phyloP scores from a whole-genome alignment of 768 basidiomycete genomes.

The Termitomyces sp. region DNA sequence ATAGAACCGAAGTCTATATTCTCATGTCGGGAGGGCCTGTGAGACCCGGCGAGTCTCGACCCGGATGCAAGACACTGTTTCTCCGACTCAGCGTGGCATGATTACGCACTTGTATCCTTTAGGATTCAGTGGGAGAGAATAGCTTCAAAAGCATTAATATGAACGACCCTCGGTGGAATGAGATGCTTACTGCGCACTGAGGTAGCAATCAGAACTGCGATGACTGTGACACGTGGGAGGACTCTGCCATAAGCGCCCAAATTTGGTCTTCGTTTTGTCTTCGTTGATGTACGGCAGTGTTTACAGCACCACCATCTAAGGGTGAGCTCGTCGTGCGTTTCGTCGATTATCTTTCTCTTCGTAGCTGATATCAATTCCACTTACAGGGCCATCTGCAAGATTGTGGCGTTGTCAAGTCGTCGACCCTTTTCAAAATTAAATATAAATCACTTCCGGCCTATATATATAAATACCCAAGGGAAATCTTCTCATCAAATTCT shows the following conservation, averaged over 20 bases:
- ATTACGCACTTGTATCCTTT: neutral
- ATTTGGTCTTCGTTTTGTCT: too few relatives aligned
- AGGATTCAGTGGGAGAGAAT: neutral
- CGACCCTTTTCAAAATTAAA: slow-evolving; percentile 3
- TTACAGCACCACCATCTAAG: neutral
- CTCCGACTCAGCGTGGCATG: neutral
- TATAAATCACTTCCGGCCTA: slow-evolving; percentile 11
- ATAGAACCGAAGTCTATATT: neutral
- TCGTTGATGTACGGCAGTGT: neutral
- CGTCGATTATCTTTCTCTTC: too few relatives aligned
- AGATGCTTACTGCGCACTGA: neutral
- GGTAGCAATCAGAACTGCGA: neutral
- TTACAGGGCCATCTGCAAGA: neutral
- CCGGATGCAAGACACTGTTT: neutral
- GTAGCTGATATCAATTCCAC: neutral
- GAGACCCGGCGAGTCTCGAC: neutral
- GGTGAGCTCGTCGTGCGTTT: neutral
- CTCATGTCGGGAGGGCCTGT: neutral
- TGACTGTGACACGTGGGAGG: slow-evolving; percentile 6
- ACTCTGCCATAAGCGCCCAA: slow-evolving; percentile 11
- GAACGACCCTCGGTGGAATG: neutral
- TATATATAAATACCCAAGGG: slow-evolving; percentile 16
- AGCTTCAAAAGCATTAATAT: neutral
- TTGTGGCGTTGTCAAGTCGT: slow-evolving; percentile 9
- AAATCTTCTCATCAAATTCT: slow-evolving; percentile 7